Evolutionary conservation across 352 stramenopile species (phyloP).

Genomic region (Phytopythium aichiense): DNA sequence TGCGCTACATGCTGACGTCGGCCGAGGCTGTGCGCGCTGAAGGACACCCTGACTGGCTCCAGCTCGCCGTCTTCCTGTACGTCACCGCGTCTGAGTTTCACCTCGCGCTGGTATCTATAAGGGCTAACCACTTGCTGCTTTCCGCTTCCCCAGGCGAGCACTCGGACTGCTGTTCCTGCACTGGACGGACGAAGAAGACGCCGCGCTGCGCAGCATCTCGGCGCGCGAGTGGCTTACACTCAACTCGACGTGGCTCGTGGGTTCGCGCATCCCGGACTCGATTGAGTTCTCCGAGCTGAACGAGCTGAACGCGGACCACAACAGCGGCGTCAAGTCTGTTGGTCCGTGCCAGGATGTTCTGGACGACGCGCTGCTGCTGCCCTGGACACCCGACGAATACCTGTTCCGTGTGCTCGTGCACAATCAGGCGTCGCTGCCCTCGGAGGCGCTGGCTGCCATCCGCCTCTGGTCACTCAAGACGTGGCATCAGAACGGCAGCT

Average conservation of each 20-base stretch:
- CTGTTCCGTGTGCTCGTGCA: conserved; percentile 56
- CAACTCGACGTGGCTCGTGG: conserved; percentile 66
- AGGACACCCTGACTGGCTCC: conserved; percentile 79
- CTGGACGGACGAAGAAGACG: conserved; percentile 70
- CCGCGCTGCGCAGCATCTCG: conserved; percentile 61
- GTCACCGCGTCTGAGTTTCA: conserved; percentile 4
- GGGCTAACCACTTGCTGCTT: background rate
- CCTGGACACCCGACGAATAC: conserved; percentile 82
- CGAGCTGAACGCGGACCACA: conserved; percentile 59
- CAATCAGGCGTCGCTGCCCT: conserved; percentile 58
- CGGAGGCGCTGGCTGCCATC: conserved; percentile 55
- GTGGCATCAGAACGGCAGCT: conserved; percentile 58
- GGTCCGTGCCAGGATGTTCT: conserved; percentile 14
- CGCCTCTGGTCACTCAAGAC: conserved; percentile 76
- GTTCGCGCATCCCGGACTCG: conserved; percentile 43
- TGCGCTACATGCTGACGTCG: conserved; percentile 69
- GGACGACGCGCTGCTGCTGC: conserved; percentile 35
- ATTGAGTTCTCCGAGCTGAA: conserved; percentile 67
- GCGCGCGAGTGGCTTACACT: conserved; percentile 63
- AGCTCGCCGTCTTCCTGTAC: conserved; percentile 68
- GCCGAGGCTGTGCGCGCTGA: conserved; percentile 54
- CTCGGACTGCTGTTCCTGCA: conserved; percentile 73
- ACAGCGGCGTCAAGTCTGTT: conserved; percentile 10
- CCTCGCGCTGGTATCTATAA: background rate
- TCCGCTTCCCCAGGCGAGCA: conserved; percentile 26